Evolutionary conservation across 208 protist species (phyloP).

Genomic region (Tetramitus jugosus): DNA sequence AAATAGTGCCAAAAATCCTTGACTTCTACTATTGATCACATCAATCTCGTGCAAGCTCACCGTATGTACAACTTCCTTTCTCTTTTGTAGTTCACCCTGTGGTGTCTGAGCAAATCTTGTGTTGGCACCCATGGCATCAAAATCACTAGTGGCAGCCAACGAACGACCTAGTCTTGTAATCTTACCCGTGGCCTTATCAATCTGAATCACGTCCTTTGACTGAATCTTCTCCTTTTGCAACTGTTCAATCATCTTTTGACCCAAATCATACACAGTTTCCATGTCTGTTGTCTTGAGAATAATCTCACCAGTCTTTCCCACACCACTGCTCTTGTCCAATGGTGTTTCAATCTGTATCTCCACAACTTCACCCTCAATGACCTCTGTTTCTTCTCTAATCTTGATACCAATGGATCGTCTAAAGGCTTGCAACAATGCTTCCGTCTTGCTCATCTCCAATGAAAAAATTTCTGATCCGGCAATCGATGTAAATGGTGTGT

Average conservation of each 20-base stretch:
- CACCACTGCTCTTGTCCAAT: neutral
- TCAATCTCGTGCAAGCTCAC: slow-evolving; percentile 99
- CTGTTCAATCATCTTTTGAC: slow-evolving; percentile 99
- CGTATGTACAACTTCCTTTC: slow-evolving; percentile 98
- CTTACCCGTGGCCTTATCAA: slow-evolving; percentile 97
- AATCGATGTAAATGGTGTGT: slow-evolving; percentile 99
- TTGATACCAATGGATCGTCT: slow-evolving; percentile 94
- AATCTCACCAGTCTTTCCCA: slow-evolving; percentile 90
- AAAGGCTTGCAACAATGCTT: slow-evolving; percentile 98
- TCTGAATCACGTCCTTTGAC: slow-evolving; percentile 97
- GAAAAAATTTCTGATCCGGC: slow-evolving; percentile 99
- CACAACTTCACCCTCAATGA: slow-evolving; percentile 99
- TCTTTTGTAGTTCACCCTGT: slow-evolving; percentile 97
- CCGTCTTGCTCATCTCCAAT: slow-evolving; percentile 99
- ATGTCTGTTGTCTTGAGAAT: slow-evolving; percentile 99
- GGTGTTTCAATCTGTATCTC: slow-evolving; percentile 96
- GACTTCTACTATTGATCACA: slow-evolving; percentile 98
- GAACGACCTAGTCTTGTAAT: slow-evolving; percentile 96
- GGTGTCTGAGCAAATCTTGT: slow-evolving; percentile 91
- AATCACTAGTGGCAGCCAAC: slow-evolving; percentile 91
- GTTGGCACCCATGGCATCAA: slow-evolving; percentile 66
- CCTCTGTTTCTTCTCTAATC: slow-evolving; percentile 99
- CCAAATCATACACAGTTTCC: slow-evolving; percentile 99
- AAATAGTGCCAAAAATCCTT: slow-evolving; percentile 98
- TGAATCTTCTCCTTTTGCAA: slow-evolving; percentile 97